phyloP scores from a whole-genome alignment of 2,329 filamentous ascomycete genomes.

The Aureobasidium melanogenum region DNA sequence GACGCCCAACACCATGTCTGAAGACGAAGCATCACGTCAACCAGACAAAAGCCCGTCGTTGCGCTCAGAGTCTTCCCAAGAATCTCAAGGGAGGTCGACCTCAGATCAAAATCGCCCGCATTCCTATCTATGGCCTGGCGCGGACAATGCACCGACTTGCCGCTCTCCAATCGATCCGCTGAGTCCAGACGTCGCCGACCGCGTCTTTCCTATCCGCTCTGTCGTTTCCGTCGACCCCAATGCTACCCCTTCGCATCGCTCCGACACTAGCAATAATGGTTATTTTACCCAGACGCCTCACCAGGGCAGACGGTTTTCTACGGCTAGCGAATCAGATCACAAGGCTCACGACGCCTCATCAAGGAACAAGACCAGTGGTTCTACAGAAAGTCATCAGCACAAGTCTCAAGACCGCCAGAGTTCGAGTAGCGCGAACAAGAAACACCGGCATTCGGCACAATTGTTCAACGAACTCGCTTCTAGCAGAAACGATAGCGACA shows the following conservation, averaged over 20 bases:
- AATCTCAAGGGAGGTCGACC: neutral
- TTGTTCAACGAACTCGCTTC: conserved; percentile 30
- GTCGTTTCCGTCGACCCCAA: conserved; percentile 61
- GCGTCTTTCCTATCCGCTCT: conserved; percentile 76
- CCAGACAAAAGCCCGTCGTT: neutral
- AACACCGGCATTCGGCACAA: conserved; percentile 18
- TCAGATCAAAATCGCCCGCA: neutral
- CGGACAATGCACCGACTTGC: neutral
- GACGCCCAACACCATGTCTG: neutral
- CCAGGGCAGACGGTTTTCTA: neutral
- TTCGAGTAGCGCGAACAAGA: neutral
- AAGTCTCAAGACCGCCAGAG: neutral
- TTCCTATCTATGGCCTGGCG: neutral
- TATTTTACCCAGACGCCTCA: conserved; percentile 28
- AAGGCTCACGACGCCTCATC: neutral
- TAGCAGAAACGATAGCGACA: conserved; percentile 18
- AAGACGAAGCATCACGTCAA: neutral
- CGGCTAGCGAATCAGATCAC: neutral
- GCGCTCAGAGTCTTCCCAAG: neutral
- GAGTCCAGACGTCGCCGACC: conserved; percentile 42
- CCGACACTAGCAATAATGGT: conserved; percentile 23
- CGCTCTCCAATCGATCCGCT: conserved; percentile 20
- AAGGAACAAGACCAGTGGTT: neutral
- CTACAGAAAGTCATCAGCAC: neutral
- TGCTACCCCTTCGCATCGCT: conserved; percentile 27